Percentiles rank a stretch among this genome's conserved stretches.
These are phyloP conservation scores for Fusarium nodosum DNA, from an alignment of 2,329 filamentous ascomycete genomes.

Conservation along the genomic window DNA sequence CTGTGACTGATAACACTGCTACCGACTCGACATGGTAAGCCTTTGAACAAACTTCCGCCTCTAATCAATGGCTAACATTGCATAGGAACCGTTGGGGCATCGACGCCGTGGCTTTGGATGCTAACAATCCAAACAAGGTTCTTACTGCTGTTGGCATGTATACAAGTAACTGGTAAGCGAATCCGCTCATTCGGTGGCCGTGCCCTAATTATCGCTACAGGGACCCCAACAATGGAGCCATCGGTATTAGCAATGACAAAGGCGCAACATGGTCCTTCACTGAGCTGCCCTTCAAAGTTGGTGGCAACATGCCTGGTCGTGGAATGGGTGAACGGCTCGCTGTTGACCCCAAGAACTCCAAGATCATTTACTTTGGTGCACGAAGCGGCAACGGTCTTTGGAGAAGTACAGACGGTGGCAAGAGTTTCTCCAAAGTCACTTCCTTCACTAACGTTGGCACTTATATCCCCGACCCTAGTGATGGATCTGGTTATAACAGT, in stretches of 20 bases:
- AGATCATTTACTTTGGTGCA: constrained; percentile 70
- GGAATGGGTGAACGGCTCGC: constrained; percentile 71
- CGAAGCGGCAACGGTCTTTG: constrained; percentile 71
- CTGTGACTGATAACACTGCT: constrained; percentile 34
- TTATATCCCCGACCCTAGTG: constrained; percentile 61
- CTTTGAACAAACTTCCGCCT: accelerated
- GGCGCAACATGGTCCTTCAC: constrained; percentile 66
- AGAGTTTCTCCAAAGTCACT: constrained; percentile 65
- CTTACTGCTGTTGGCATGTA: constrained; percentile 70
- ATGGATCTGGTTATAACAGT: constrained; percentile 59
- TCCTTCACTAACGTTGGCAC: constrained; percentile 66
- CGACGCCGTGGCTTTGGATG: constrained; percentile 69
- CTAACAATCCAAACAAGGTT: constrained; percentile 64
- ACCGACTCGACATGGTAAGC: constrained; percentile 24
- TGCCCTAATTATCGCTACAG: not conserved
- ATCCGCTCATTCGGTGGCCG: accelerated
- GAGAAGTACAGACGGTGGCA: constrained; percentile 69
- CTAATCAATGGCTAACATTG: not conserved
- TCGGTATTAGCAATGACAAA: constrained; percentile 67
- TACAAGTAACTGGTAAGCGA: constrained; percentile 63
- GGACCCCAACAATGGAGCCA: constrained; percentile 69
- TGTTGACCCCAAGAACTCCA: constrained; percentile 68
- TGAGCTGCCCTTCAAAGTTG: constrained; percentile 69
- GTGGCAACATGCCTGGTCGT: constrained; percentile 72
- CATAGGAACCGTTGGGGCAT: constrained; percentile 68